Evolutionary conservation across 805 yeast genomes (phyloP), one percentile per base, ranked within the genome.

Genomic region (Saccharomycopsis guyanensis): DNA sequence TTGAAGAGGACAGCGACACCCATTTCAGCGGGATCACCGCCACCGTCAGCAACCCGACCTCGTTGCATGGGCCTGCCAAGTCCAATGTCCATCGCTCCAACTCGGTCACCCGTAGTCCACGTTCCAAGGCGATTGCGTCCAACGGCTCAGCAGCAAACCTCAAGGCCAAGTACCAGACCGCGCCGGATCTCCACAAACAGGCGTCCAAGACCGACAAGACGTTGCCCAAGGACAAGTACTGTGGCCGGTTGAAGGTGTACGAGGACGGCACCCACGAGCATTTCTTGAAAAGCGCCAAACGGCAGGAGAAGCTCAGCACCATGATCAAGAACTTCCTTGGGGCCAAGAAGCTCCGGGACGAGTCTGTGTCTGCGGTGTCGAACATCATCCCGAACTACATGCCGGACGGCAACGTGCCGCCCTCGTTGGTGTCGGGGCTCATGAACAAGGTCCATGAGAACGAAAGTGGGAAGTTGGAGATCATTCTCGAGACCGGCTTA

Each of bases 221-320:
- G 27, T 35, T 15, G 7, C 29, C 29, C 39, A 35, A 39, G 36
- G 38, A 38, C 40, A 24, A 42, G 8, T 37, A 40, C 13, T 36
- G 50, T 19, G 55, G 57, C 19, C 58, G 89, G 37, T 80, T 81
- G 58, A 56, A 66, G 18, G 64, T 80, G 57, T 65, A 67, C 42
- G 86, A 80, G 41, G 82, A 81, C 54, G 94, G 95, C 3, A 52
- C 66, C 10, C 98, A 91, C 62, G 86, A 76, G 57, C 98, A 91
- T 63, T 78, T 78, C 59, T 68, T 91, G 50, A 73, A 78, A 49
- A 80, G 82, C 38, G 80, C 91, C 5, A 82, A 79, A 59, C 69
- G 94, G 55, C 91, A 84, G 61, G 94, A 84, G 57, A 84, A 83
- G 55, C 61, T 84, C 32, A 72, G 80, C 5, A 78, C 78, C 50